Evolutionary conservation across 306 rosid genomes (phyloP).

Genomic region (Trifolium repens): DNA sequence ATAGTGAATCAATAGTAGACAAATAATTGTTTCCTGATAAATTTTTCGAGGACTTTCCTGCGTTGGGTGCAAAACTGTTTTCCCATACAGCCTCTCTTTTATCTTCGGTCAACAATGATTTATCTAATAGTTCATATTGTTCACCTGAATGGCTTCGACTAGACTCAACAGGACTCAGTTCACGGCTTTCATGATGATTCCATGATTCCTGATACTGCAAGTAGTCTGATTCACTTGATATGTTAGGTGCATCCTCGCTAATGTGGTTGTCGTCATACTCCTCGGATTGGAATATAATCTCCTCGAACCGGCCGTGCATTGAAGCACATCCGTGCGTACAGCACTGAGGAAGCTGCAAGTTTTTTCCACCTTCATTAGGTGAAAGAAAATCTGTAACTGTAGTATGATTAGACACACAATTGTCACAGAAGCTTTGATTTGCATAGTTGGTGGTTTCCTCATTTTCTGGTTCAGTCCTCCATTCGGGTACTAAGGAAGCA

Average conservation of each 20-base stretch:
- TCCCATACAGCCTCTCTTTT: constrained; percentile 44
- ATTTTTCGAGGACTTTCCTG: constrained; percentile 44
- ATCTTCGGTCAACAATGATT: constrained; percentile 40
- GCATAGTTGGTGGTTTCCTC: constrained; percentile 63
- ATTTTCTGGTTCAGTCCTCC: constrained; percentile 68
- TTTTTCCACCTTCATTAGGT: constrained; percentile 46
- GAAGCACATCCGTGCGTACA: constrained; percentile 67
- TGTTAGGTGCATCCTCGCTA: constrained; percentile 43
- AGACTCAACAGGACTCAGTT: constrained; percentile 71
- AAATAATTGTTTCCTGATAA: constrained; percentile 53
- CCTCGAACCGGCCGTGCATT: constrained; percentile 88
- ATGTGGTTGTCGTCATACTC: constrained; percentile 52
- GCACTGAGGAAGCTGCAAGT: constrained; percentile 58
- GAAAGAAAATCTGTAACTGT: constrained; percentile 51
- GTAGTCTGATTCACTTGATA: constrained; percentile 46
- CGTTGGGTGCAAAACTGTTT: constrained; percentile 16
- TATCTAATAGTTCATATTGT: constrained; percentile 58
- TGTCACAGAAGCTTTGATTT: constrained; percentile 58
- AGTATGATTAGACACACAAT: constrained; percentile 64
- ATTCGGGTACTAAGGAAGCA: constrained; percentile 77
- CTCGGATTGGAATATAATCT: constrained; percentile 69
- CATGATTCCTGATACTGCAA: constrained; percentile 56
- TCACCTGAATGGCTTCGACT: constrained; percentile 67
- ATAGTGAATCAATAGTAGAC: constrained; percentile 40
- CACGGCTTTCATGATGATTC: constrained; percentile 69